phyloP scores from a whole-genome alignment of 2,329 filamentous ascomycete species.

The Aspergillus latus region DNA sequence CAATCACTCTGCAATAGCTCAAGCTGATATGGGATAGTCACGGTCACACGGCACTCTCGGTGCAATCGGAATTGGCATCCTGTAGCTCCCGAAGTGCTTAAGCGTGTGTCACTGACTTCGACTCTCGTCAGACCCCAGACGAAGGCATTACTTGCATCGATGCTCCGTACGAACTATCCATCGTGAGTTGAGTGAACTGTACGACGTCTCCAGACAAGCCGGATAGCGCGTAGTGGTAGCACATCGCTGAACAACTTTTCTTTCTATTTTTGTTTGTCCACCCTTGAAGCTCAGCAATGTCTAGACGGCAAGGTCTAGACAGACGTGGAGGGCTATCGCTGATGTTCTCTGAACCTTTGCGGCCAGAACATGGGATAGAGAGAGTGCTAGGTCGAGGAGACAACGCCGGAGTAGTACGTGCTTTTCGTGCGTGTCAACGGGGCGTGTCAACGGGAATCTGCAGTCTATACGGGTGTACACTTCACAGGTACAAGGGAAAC shows the following conservation, averaged over 20 bases:
- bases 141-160: slow-evolving; percentile 2
- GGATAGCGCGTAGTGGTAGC: slow-evolving; percentile 4
- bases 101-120: not conserved
- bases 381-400: not conserved
- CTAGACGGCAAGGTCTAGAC: not conserved
- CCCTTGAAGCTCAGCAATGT: not conserved
- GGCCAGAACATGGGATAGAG: not conserved
- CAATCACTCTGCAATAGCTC: not conserved
- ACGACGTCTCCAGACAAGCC: not conserved
- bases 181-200: not conserved
- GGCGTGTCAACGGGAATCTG: slow-evolving; percentile 2
- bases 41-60: not conserved
- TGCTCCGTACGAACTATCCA: not conserved
- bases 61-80: slow-evolving; percentile 1
- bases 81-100: not conserved
- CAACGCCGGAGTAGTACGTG: not conserved
- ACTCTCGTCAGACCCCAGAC: not conserved
- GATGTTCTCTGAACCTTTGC: not conserved
- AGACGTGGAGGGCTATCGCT: not conserved
- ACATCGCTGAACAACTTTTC: not conserved
- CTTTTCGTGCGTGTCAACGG: too few species aligned
- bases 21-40: not conserved
- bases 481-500: slow-evolving; percentile 3
- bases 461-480: slow-evolving; percentile 7
- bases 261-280: not conserved